Base-by-base conservation (phyloP, 768 basidiomycete genomes). In the Russula ochroleuca region DNA sequence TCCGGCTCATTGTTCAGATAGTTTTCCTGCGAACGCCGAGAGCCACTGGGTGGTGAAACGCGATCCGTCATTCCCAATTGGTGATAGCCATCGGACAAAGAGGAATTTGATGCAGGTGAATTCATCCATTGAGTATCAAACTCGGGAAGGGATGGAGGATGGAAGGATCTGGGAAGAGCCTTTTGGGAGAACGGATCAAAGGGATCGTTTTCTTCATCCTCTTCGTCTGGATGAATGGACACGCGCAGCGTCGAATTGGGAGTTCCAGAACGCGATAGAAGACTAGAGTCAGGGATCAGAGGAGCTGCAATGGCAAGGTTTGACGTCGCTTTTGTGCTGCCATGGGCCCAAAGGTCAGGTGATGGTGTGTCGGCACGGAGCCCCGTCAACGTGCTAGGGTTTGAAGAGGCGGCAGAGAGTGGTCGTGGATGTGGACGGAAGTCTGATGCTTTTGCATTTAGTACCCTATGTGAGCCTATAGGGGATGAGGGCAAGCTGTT, bases 221-320 rank as follows among this genome's bases (percentile, higher is more conserved):
- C 78, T 65, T 85, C 85, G 25, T 78, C 81, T 10, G 78, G 79
- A 61, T 81, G 81, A 47, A 83, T 78, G 33, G 85, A 85, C 13
- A 86, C 83, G 43, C 88, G 85, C 33, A 89, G 77, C 5, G 80
- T 80, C 31, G 86, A 87, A 63, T 84, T 89, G 13, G 90, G 88
- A 0, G 88, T 88, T 51, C 81, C 77, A 6, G 87, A 79, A 48
- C 85, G 81, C 35, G 82, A 75, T 48, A 70, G 73, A 65, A 79
- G 68, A 4, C 76, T 77, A 62, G 82, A 83, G 65, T 92, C 90
- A 52, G 91, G 88, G 50, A 94, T 80, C 25, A 97, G 79, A 5
- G 94, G 94, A 0, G 92, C 90, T 9, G 94, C 94, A 64, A 96
- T 94, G 40, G 94, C 94, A 10, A 97, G 82, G 72, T 93, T 96